These are phyloP conservation scores for Magnaporthiopsis incrustans DNA, from an alignment of 2,329 filamentous ascomycete genomes.

Conservation along the genomic window DNA sequence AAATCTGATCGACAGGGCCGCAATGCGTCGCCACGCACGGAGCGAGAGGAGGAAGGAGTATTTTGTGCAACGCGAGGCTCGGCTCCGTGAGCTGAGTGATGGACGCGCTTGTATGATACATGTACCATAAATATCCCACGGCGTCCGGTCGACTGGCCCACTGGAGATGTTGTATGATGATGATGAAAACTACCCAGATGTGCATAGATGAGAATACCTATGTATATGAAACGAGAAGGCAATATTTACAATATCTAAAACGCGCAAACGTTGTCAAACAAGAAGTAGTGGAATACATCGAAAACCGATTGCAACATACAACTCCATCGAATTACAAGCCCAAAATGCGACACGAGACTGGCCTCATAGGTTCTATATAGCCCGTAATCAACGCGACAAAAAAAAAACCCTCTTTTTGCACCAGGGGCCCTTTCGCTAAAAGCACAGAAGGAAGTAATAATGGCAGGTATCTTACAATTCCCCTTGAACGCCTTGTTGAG, in stretches of 20 bases:
- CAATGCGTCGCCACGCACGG: constrained; percentile 10
- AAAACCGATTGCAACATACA: neutral
- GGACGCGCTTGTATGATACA: neutral
- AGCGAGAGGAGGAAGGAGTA: neutral
- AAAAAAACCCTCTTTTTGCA: neutral
- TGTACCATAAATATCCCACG: neutral
- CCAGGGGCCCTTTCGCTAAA: neutral
- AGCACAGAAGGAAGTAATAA: neutral
- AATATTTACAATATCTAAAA: neutral
- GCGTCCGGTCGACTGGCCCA: neutral
- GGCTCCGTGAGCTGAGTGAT: neutral
- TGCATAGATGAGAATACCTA: neutral
- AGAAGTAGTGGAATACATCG: too few species aligned
- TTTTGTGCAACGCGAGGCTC: neutral
- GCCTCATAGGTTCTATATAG: neutral
- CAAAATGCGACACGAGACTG: neutral
- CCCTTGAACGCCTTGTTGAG: neutral
- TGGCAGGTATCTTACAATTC: neutral
- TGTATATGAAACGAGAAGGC: neutral
- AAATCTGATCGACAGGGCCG: constrained; percentile 16
- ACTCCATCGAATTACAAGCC: neutral
- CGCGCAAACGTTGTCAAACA: neutral
- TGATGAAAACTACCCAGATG: neutral
- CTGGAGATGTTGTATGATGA: neutral
- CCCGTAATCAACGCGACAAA: neutral